Percentiles rank a stretch among this genome's conserved stretches.
Conservation (phyloP, 140 eudicot species). For the Flaveria floridana region DNA sequence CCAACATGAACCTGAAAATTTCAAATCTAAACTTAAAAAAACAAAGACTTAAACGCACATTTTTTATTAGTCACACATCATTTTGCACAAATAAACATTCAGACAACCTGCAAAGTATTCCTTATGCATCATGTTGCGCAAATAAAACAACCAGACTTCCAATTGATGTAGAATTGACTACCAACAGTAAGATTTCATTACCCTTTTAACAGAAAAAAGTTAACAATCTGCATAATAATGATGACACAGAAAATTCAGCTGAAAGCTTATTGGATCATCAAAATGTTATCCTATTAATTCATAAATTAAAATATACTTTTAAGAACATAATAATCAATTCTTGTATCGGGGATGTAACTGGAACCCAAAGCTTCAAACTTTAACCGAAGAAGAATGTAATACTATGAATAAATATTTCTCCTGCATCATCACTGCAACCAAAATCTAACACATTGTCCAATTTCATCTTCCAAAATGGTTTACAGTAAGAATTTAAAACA, state of each 20-base stretch:
- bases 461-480: no score
- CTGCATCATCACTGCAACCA: no score
- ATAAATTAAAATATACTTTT: not conserved
- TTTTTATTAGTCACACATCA: not conserved
- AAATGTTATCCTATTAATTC: not conserved
- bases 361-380: not conserved
- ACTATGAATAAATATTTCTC: no score
- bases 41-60: not conserved
- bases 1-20: not conserved
- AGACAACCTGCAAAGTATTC: not conserved
- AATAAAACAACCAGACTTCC: not conserved
- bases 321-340: not conserved
- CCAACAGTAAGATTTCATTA: not conserved
- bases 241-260: not conserved
- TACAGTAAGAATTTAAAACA: no score
- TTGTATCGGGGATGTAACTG: not conserved
- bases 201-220: not conserved
- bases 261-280: not conserved
- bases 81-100: not conserved
- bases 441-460: no score
- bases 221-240: not conserved
- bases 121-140: not conserved
- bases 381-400: not conserved
- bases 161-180: not conserved
- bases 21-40: not conserved